A percentile compares a stretch with the other conserved stretches of the same genome.
phyloP scores from a whole-genome alignment of 805 yeast genomes.

The Limtongozyma cylindracea region DNA sequence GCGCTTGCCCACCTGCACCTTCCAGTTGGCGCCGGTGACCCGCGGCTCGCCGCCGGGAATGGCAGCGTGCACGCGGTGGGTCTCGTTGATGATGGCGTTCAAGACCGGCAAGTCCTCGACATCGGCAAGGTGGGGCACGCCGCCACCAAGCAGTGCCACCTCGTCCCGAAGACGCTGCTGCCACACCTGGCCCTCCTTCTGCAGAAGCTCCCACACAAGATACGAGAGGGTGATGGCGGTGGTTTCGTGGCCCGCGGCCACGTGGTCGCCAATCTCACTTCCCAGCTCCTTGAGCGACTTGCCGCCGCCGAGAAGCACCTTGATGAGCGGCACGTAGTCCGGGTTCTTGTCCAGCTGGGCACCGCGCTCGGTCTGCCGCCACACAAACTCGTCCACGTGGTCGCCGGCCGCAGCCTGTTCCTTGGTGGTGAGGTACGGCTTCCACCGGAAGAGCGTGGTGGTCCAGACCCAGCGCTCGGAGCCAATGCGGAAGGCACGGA shows the following conservation, averaged over 20 bases:
- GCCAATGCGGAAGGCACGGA: constrained; percentile 18
- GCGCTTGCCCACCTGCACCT: too few species aligned
- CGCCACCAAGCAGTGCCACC: constrained; percentile 9
- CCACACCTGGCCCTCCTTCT: constrained; percentile 15
- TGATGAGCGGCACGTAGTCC: constrained; percentile 9
- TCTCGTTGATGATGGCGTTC: constrained; percentile 37
- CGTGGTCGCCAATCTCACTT: constrained; percentile 25
- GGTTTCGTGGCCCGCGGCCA: constrained; percentile 61
- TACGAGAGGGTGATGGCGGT: constrained; percentile 19
- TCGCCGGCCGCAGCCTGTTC: constrained; percentile 14
- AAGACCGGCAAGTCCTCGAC: constrained; percentile 31
- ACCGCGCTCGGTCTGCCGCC: constrained; percentile 11
- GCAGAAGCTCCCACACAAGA: constrained; percentile 15
- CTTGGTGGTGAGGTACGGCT: constrained; percentile 19
- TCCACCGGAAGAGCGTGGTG: constrained; percentile 27
- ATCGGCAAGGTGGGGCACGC: constrained; percentile 8
- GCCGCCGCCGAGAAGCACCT: constrained; percentile 9
- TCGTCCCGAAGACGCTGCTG: constrained; percentile 26
- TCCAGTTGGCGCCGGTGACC: constrained; percentile 9
- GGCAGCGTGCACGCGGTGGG: constrained; percentile 35
- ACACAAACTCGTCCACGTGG: constrained; percentile 17
- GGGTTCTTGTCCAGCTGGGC: constrained; percentile 5
- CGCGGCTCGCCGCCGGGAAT: constrained; percentile 60
- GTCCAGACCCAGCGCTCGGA: constrained; percentile 45
- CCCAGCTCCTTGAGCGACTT: constrained; percentile 10